Evolutionary conservation across 805 yeast species (phyloP).

Genomic region (Hanseniaspora vineae): DNA sequence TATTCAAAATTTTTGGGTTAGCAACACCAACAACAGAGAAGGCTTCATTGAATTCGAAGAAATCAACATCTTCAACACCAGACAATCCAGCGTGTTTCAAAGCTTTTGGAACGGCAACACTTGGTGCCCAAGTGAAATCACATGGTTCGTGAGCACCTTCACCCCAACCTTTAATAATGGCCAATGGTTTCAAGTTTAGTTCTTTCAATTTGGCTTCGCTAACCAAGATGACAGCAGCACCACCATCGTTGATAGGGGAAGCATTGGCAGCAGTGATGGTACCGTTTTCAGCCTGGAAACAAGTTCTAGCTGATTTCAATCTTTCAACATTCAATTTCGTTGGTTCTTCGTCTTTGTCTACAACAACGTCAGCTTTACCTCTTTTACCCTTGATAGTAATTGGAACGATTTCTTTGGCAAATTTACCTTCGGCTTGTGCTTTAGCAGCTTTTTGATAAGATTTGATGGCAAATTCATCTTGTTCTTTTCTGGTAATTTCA

Average conservation of each 20-base stretch:
- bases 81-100: slow-evolving; percentile 68
- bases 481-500: slow-evolving; percentile 59
- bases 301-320: slow-evolving; percentile 79
- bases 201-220: slow-evolving; percentile 77
- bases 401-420: slow-evolving; percentile 71
- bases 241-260: slow-evolving; percentile 94
- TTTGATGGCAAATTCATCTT: slow-evolving; percentile 80
- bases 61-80: slow-evolving; percentile 57
- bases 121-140: slow-evolving; percentile 93
- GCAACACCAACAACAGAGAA: slow-evolving; percentile 95
- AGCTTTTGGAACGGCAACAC: slow-evolving; percentile 93
- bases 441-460: slow-evolving; percentile 80
- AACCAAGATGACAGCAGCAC: slow-evolving; percentile 84
- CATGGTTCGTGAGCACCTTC: slow-evolving; percentile 95
- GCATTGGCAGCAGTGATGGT: slow-evolving; percentile 97
- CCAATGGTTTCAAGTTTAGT: slow-evolving; percentile 78
- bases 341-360: slow-evolving; percentile 75
- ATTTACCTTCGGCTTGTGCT: slow-evolving; percentile 75
- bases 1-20: slow-evolving; percentile 54
- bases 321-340: slow-evolving; percentile 64
- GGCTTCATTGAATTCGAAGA: slow-evolving; percentile 94
- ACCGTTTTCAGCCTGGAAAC: slow-evolving; percentile 86
- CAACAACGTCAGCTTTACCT: slow-evolving; percentile 71
- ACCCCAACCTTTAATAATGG: slow-evolving; percentile 88
- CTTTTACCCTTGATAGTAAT: slow-evolving; percentile 80